Conservation (phyloP, 257 asterid species). For the Przewalskia tangutica region DNA sequence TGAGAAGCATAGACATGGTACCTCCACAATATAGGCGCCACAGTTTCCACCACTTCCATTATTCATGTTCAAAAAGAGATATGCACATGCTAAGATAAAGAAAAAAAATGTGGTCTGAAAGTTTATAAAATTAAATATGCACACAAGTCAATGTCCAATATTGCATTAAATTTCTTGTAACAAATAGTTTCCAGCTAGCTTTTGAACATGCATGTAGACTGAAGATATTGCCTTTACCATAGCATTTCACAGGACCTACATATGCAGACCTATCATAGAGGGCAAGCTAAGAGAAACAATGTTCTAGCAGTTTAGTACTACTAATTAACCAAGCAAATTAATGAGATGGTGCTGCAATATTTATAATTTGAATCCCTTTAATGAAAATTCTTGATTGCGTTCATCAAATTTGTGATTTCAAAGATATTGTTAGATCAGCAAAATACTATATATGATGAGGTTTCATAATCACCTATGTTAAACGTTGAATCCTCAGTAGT, state of each 20-base stretch:
- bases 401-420: not conserved
- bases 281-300: not conserved
- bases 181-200: not conserved
- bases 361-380: no score
- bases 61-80: not conserved
- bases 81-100: not conserved
- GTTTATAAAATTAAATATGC: not conserved
- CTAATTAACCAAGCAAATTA: not conserved
- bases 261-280: not conserved
- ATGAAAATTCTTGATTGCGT: not conserved
- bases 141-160: not conserved
- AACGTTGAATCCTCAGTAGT: no score
- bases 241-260: not conserved
- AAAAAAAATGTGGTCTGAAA: not conserved
- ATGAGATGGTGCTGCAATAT: not conserved
- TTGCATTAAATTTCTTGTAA: not conserved
- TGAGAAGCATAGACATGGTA: conserved; percentile 12
- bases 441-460: no score
- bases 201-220: no score
- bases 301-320: not conserved
- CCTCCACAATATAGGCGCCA: conserved; percentile 77
- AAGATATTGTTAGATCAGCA: not conserved
- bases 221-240: not conserved
- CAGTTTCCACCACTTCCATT: conserved; percentile 58
- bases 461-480: no score